Conservation (phyloP, 441 rosid species). For the Populus tomentosa region DNA sequence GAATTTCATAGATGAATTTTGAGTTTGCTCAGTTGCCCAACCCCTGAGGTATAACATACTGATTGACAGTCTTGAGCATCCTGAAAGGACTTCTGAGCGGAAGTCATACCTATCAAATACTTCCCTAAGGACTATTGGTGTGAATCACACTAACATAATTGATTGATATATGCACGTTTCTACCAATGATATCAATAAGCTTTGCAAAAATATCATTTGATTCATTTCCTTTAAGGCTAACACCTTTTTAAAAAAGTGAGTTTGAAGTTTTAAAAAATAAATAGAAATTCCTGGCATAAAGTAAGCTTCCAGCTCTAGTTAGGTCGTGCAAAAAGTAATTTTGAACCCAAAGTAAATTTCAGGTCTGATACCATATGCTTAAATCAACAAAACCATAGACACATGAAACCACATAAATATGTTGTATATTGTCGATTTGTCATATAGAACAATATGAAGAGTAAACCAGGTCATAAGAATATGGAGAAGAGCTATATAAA, state of each 20-base stretch:
- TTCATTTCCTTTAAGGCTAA: neutral
- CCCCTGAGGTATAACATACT: neutral
- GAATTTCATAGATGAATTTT: neutral
- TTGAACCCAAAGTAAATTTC: neutral
- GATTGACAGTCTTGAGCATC: neutral
- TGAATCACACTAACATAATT: neutral
- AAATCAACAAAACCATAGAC: neutral
- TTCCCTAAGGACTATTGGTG: neutral
- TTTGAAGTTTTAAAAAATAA: neutral
- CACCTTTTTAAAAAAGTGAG: neutral
- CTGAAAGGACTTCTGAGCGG: neutral
- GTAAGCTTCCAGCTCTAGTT: neutral
- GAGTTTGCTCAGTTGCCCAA: neutral
- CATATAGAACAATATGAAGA: conserved; percentile 5
- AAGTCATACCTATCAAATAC: neutral
- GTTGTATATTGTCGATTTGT: neutral
- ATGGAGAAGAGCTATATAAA: neutral
- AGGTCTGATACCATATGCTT: neutral
- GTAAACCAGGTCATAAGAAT: neutral
- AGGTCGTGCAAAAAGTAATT: neutral
- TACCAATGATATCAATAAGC: neutral
- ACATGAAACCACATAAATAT: neutral
- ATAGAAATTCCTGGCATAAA: neutral
- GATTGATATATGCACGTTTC: neutral
- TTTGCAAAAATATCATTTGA: neutral